Base-by-base conservation (phyloP, 257 asterid genomes). In the Solanum piurae region DNA sequence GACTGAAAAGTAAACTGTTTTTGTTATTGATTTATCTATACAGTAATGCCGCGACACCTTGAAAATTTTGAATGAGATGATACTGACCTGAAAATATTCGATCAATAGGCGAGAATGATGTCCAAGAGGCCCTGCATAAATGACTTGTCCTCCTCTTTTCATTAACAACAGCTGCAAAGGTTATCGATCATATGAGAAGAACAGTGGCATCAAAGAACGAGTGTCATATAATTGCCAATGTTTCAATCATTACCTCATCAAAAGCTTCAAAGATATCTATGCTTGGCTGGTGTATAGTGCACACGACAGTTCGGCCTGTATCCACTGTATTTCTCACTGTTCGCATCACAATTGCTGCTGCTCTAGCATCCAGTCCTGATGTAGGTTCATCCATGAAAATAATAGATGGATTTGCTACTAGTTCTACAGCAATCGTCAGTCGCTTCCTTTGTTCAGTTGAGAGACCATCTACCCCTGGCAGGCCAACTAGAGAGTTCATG, bases 311-410 rank as follows among this genome's bases (percentile, higher is more conserved):
- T 83, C 98, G 89, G 16, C 98, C 98, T 0, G 98, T 94, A 79
- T 95, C 98, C 0, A 95, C 98, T 0, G 98, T 95, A 91, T 94
- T 95, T 31, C 98, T 92, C 29, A 95, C 98, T 0, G 98, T 87
- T n/a, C 96, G 88, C 98, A 95, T 94, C 86, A 95, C 98, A 40
- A 95, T 95, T 10, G 98, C 98, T 40, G 98, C 98, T 64, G 98
- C 97, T 89, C 98, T 90, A 72, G 98, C 98, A 88, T 95, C 98
- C 25, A 95, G 98, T 1, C 98, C 96, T 33, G 98, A 94, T 42
- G 98, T 95, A 34, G 98, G 98, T 73, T 95, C 98, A 80, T 95
- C 98, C 98, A 95, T 95, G 94, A 95, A 95, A 89, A 95, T 95
- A 75, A 95, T 94, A 75, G 98, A 95, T 18, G 98, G 98, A 89